Base-by-base conservation (phyloP, 441 rosid species). In the Arabidopsis lyrata region DNA sequence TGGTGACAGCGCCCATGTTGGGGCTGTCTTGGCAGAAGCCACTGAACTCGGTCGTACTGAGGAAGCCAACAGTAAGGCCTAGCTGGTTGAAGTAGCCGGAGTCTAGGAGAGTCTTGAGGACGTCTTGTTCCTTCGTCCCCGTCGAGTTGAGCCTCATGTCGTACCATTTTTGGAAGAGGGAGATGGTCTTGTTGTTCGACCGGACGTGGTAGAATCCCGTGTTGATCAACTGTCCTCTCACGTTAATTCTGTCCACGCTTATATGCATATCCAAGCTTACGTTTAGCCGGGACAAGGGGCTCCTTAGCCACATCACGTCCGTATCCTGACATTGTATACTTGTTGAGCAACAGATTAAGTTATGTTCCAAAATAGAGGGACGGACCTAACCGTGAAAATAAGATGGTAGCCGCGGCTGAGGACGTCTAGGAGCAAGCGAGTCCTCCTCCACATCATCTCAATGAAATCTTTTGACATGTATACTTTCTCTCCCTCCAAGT, bases 251-350 rank as follows among this genome's bases (percentile, higher is more conserved):
- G 49, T 91, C 97, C 0, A 90, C 85, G 29, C 97, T 94, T 13
- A 94, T 81, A 72, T 88, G 91, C 48, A 93, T 81, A 78, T 93
- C 97, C 9, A 80, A 57, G n/a, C 66, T 83, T 50, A 57, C 81
- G 77, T 77, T 81, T 58, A 91, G 77, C 45, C 64, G 69, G 0
- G 47, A 0, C 42, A 87, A 80, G 6, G 98, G 98, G 52, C 76
- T 87, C 78, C 97, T 82, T 14, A 93, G 82, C 96, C 98, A 93
- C 90, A 93, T 65, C 1, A 91, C 86, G 27, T 93, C 98, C 5
- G 84, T 78, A 60, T 93, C 97, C 98, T 93, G 77, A 15, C 12
- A 58, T 22, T 3, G 22, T 11, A 56, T 15, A 47, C 45, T 39
- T 6, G 12, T 18, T n/a, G 15, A 59, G 20, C 11, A 32, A 58